These are phyloP conservation scores for Amoebophrya sp. DNA, from an alignment of 169 alveolate genomes.

Conservation along the genomic window DNA sequence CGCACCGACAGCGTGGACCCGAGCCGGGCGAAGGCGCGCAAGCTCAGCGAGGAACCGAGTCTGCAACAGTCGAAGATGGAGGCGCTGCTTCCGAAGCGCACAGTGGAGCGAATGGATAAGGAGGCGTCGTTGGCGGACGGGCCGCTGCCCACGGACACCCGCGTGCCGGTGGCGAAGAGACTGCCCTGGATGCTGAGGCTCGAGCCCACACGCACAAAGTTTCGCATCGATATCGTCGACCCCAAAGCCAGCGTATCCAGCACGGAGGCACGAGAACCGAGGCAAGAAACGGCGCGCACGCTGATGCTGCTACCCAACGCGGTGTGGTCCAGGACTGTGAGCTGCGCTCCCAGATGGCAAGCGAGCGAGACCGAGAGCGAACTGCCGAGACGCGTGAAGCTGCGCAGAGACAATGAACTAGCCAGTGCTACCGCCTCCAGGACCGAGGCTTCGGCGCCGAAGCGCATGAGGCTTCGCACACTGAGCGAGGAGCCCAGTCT, in stretches of 20 bases:
- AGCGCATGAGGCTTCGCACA: too few relatives aligned
- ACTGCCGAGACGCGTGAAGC: conserved; percentile 27
- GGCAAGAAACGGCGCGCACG: neutral
- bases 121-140: too few relatives aligned
- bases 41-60: neutral
- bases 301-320: conserved; percentile 22
- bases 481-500: too few relatives aligned
- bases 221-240: too few relatives aligned
- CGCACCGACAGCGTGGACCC: conserved; percentile 28
- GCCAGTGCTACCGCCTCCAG: neutral
- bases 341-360: too few relatives aligned
- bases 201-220: too few relatives aligned
- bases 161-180: too few relatives aligned
- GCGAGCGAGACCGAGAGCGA: conserved; percentile 7
- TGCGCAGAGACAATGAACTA: neutral
- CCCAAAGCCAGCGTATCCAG: too few relatives aligned
- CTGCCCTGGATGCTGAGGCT: too few relatives aligned
- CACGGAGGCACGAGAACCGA: neutral
- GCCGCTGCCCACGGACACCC: neutral
- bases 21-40: neutral
- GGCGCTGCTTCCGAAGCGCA: neutral
- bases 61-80: neutral
- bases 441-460: neutral
- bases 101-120: too few relatives aligned
- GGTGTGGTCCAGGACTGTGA: neutral